Evolutionary conservation across 495 filamentous ascomycete species (phyloP), one percentile per base, ranked within the genome.

Genomic region (Lepidopterella palustris): DNA sequence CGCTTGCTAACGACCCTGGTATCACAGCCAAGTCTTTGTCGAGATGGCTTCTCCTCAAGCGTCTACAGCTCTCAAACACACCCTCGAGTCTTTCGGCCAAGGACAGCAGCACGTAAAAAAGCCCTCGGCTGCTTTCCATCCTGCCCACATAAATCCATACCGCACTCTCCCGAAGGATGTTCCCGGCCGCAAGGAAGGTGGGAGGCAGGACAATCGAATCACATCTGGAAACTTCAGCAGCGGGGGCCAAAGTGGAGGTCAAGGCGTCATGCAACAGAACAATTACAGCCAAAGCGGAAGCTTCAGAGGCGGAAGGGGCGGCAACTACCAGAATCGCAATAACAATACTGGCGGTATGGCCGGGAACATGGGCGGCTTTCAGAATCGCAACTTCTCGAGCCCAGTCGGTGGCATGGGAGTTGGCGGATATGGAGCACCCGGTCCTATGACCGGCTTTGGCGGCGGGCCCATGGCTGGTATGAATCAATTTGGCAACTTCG

Each of bases 81-180:
- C 84, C 62, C 84, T 98, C 64, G 90, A 97, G 61, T 73, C 75
- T 10, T 74, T 83, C 56, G 73, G 72, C 39, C 70, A 76, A 55
- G 67, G 72, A 3, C 79, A 79, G 28, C 79, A 83, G 59, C 73
- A 82, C 48, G 70, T 74, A 18, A 92, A 90, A 68, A 87, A 86
- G 57, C 80, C 87, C 61, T 82, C 78, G 1, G 85, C 88, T 55
- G 83, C 80, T 59, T 97, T 89, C 74, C 85, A 88, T 24, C 84
- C 82, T 55, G 86, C 91, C 0, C 81, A 82, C 26, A 77, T 76
- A 52, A 97, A 97, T 66, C 92, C 92, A 2, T 97, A 95, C 80
- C 82, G 84, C 53, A 97, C 92, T 0, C 76, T 96, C 21, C 92
- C 92, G 9, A 97, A 97, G 74, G 92, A 96, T 72, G 85, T 86